Evolutionary conservation across 768 basidiomycete species (phyloP), one percentile per base, ranked within the genome.

Genomic region (Dendrothele bispora): DNA sequence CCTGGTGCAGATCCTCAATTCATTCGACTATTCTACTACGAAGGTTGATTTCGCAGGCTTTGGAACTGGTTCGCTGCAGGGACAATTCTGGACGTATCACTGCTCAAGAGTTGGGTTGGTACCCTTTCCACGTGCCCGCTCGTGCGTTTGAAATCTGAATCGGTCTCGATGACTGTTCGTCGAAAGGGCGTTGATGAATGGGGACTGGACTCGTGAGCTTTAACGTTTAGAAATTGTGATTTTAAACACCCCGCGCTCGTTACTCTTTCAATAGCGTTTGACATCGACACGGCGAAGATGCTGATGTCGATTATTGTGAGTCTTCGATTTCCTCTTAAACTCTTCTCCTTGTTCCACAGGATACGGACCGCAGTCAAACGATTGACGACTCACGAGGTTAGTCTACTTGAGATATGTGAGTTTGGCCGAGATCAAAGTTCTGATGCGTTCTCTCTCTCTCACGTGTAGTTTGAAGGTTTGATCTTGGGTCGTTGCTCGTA

Each of bases 281-380:
- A 91, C 67, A 69, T 88, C 46, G 91, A 91, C 58, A 92, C 91
- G 21, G 86, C 91, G 63, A 91, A 89, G 71, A 74, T 91, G 27
- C 72, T 91, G 52, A 90, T 93, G 84, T 74, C 74, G 21, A 80
- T 92, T 52, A 92, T 93, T 63, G 88, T 88, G 46, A 57, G 84
- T 63, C n/a, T n/a, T n/a, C n/a, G n/a, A n/a, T n/a, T n/a, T 18
- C 6, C 44, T 27, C 32, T 38, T 18, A 2, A 2, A 18, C n/a
- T 25, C 20, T 10, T 18, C 39, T 5, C 6, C 3, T 39, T n/a
- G 24, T 10, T 27, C 26, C 8, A 7, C 50, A 77, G 74, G 90
- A 93, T 54, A 77, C 78, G 2, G 83, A 91, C 55, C 79, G 86
- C 20, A 84, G 75, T 37, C 90, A 91, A 1, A 86, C 86, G 1